These are phyloP conservation scores for Lodderomyces beijingensis DNA, from an alignment of 1,139 yeast species.

Conservation along the genomic window DNA sequence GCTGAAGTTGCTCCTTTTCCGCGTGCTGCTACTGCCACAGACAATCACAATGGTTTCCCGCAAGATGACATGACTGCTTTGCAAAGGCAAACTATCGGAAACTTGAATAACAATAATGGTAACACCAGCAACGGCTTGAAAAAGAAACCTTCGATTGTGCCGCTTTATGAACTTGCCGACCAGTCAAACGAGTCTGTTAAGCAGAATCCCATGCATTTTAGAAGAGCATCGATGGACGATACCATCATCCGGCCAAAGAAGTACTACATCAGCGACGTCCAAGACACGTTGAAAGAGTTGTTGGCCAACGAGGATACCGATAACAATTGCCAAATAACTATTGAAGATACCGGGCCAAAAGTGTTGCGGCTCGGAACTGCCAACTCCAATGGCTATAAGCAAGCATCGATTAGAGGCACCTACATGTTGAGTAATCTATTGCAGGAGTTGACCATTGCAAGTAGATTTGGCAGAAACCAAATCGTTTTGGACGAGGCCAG, in stretches of 20 bases:
- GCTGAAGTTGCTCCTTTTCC: no score
- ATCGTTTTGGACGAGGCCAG: conserved; percentile 80
- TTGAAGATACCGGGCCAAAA: conserved; percentile 93
- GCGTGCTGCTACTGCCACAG: not conserved
- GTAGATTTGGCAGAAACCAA: conserved; percentile 71
- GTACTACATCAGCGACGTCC: conserved; percentile 73
- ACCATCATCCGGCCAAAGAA: conserved; percentile 41
- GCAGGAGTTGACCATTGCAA: conserved; percentile 87
- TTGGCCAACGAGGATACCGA: conserved; percentile 84
- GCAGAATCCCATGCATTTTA: conserved; percentile 15
- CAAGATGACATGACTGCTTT: not conserved
- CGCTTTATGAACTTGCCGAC: conserved; percentile 22
- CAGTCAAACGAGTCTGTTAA: conserved; percentile 1
- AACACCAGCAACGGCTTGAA: not conserved
- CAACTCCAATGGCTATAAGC: conserved; percentile 75
- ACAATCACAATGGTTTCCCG: not conserved
- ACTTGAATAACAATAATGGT: not conserved
- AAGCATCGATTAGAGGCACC: conserved; percentile 77
- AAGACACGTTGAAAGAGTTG: conserved; percentile 64
- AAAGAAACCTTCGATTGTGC: conserved; percentile 32
- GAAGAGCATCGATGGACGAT: conserved; percentile 72
- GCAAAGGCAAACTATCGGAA: not conserved
- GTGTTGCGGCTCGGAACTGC: conserved; percentile 79
- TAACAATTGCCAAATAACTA: conserved; percentile 79
- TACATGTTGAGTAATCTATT: conserved; percentile 84